Evolutionary conservation across 2,329 filamentous ascomycete genomes (phyloP).

Genomic region (Fusarium sp.): DNA sequence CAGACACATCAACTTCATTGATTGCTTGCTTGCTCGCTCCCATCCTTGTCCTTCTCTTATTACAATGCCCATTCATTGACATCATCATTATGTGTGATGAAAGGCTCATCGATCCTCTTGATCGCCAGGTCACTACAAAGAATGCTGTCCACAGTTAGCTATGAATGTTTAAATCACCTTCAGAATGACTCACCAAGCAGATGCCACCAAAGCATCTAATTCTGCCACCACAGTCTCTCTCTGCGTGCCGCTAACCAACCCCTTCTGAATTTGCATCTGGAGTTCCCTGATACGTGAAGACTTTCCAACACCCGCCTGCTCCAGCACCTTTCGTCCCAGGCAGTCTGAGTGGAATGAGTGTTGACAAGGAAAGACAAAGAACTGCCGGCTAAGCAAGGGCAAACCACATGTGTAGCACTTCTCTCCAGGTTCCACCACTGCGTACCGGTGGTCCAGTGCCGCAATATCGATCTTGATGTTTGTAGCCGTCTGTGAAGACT

Average conservation of each 20-base stretch:
- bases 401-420: slow-evolving; percentile 90
- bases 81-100: slow-evolving; percentile 80
- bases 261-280: slow-evolving; percentile 85
- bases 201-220: slow-evolving; percentile 90
- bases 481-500: slow-evolving; percentile 85
- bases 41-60: slow-evolving; percentile 31
- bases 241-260: slow-evolving; percentile 74
- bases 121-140: slow-evolving; percentile 96
- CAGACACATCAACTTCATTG: slow-evolving; percentile 26
- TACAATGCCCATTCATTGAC: slow-evolving; percentile 83
- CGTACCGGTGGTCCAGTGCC: slow-evolving; percentile 87
- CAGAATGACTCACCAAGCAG: slow-evolving; percentile 76
- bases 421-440: slow-evolving; percentile 96
- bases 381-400: slow-evolving; percentile 88
- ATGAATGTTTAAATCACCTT: not conserved
- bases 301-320: slow-evolving; percentile 81
- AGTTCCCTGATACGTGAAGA: slow-evolving; percentile 86
- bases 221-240: slow-evolving; percentile 88
- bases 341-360: slow-evolving; percentile 98
- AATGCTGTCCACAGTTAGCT: slow-evolving; percentile 68
- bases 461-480: slow-evolving; percentile 94
- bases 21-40: slow-evolving; percentile 23
- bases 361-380: slow-evolving; percentile 98
- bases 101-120: slow-evolving; percentile 93
- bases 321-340: slow-evolving; percentile 85